A percentile compares a stretch with the other conserved stretches of the same genome.
These are phyloP conservation scores for Myotisia sp. DNA, from an alignment of 2,329 filamentous ascomycete genomes.

Conservation along the genomic window DNA sequence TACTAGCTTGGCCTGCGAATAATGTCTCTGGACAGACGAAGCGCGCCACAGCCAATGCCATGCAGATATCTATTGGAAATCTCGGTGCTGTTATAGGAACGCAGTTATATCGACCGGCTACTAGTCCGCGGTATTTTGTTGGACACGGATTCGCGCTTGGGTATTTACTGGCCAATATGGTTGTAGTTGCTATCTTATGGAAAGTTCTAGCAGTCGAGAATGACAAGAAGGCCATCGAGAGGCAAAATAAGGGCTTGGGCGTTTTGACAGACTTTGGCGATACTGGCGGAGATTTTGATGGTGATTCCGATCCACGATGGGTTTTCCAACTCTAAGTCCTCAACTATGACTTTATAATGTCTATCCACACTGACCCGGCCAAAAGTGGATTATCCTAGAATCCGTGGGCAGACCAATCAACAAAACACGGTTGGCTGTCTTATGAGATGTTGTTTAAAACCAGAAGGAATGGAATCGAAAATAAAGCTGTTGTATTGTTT, in stretches of 20 bases:
- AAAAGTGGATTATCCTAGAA: no score
- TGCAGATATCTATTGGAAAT: slow-evolving; percentile 61
- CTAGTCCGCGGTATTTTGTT: slow-evolving; percentile 48
- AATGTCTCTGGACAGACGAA: slow-evolving; percentile 60
- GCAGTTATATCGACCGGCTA: slow-evolving; percentile 49
- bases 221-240: slow-evolving; percentile 34
- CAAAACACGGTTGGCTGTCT: no score
- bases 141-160: slow-evolving; percentile 54
- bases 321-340: slow-evolving; percentile 49
- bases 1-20: slow-evolving; percentile 56
- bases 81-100: slow-evolving; percentile 55
- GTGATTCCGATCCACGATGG: slow-evolving; percentile 52
- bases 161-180: slow-evolving; percentile 46
- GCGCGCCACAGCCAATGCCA: slow-evolving; percentile 51
- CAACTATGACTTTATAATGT: no score
- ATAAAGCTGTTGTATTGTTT: no score
- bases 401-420: no score
- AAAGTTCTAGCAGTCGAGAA: slow-evolving; percentile 46
- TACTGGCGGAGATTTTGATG: slow-evolving; percentile 40
- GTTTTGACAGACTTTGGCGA: slow-evolving; percentile 35
- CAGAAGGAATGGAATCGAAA: no score
- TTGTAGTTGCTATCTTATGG: slow-evolving; percentile 41
- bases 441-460: no score
- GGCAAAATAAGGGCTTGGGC: slow-evolving; percentile 25
- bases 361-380: no score